Evolutionary conservation across 768 basidiomycete genomes (phyloP), one percentile per base, ranked within the genome.

Genomic region (Flagelloscypha sp.): DNA sequence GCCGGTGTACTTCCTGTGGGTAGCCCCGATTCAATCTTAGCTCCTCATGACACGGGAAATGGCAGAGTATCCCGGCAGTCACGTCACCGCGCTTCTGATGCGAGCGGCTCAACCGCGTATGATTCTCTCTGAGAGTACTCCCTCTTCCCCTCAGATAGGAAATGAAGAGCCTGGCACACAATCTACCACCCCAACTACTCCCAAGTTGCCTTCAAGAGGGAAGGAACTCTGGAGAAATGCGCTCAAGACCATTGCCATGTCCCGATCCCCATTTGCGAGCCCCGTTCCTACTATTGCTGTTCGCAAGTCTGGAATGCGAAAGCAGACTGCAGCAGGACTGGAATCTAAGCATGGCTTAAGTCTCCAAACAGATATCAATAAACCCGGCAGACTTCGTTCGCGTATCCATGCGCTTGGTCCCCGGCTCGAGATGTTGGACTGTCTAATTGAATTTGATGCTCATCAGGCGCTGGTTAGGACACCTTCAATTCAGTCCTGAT

Each of bases 401-500:
- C 68, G 79, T n/a, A 57, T 82, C 4, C 62, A 72, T 16, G 54
- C 55, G 6, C 54, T 84, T 29, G 59, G 68, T n/a, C 73, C 76
- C 11, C 75, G 69, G 43, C 55, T 86, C 36, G 64, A 61, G 39
- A 61, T 59, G 28, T 49, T 84, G 44, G 63, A 68, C 36, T 53
- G 69, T 7, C 75, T 72, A 0, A 72, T 83, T 47, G 78, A 76
- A 42, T 53, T 82, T 15, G 68, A 68, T 7, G 74, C 75, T 5
- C 84, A 85, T 53, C 58, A 65, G 35, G 81, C 77, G 6, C 67
- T 84, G 19, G 82, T 86, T 12, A 55, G 76, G 35, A n/a, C 78
- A 84, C 53, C 52, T 86, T 48, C 76, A 84, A 52, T 86, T 85
- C 57, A 83, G 79, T 1, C 82, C 81, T 1, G 73, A 84, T 52